phyloP scores from a whole-genome alignment of 1,284 basidiomycete species.

The Ustilago tritici region DNA sequence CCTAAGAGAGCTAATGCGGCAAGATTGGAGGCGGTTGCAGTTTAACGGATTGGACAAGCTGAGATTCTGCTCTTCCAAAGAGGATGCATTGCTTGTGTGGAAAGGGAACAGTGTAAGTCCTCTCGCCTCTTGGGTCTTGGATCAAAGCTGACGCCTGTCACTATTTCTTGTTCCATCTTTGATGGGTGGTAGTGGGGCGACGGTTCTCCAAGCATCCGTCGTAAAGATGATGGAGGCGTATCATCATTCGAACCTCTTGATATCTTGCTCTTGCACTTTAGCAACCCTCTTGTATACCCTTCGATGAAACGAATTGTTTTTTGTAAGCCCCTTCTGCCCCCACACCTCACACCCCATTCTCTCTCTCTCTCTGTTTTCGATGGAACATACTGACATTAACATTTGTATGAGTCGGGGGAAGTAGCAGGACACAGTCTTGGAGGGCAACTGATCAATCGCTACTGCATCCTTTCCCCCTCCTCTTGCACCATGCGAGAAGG shows the following conservation, averaged over 20 bases:
- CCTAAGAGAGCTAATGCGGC: not conserved
- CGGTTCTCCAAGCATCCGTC: slow-evolving; percentile 12
- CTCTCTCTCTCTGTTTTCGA: not conserved
- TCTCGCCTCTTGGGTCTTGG: not conserved
- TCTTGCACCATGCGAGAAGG: not conserved
- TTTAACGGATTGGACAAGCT: slow-evolving; percentile 50
- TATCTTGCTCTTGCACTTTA: slow-evolving; percentile 25
- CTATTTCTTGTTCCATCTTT: not conserved
- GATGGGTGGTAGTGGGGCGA: slow-evolving; percentile 46
- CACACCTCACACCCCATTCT: not conserved
- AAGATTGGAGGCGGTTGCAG: slow-evolving; percentile 1
- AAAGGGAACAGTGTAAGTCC: slow-evolving; percentile 45
- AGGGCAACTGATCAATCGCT: slow-evolving; percentile 45
- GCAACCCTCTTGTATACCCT: slow-evolving; percentile 2
- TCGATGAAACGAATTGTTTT: slow-evolving; percentile 24
- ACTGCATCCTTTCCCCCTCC: slow-evolving; percentile 33
- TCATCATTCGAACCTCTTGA: slow-evolving; percentile 53
- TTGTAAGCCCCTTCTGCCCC: slow-evolving; percentile 28
- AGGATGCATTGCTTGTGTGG: slow-evolving; percentile 36
- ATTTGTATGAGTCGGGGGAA: not conserved
- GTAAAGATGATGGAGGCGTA: slow-evolving; percentile 3
- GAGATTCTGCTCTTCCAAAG: not conserved
- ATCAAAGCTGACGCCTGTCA: not conserved
- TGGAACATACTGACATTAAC: not conserved
- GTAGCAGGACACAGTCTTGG: slow-evolving; percentile 53